Evolutionary conservation across 495 filamentous ascomycete species (phyloP).

Genomic region (Penicillium paradoxum): DNA sequence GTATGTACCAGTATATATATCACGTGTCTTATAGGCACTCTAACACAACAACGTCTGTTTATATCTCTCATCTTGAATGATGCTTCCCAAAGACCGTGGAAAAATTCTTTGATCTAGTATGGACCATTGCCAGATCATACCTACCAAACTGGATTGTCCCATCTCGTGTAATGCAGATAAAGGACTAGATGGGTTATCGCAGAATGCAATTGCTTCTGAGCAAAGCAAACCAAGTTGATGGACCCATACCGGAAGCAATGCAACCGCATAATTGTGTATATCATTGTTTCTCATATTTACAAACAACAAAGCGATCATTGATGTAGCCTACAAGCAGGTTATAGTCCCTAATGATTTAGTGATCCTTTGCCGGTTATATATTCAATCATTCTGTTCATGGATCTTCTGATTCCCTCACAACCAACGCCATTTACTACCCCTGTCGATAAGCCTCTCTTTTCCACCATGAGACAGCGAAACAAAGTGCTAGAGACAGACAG

Average conservation of each 20-base stretch:
- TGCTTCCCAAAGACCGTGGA: neutral
- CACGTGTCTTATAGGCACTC: neutral
- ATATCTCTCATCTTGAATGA: neutral
- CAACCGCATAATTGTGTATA: neutral
- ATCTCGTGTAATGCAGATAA: neutral
- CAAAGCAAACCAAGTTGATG: neutral
- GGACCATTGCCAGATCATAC: too few species aligned
- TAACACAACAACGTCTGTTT: neutral
- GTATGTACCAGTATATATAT: neutral
- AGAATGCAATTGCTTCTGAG: neutral
- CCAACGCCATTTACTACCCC: neutral
- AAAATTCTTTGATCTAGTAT: too few species aligned
- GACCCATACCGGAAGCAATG: neutral
- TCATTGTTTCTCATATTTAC: neutral
- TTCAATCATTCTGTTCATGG: neutral
- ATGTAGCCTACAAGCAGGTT: neutral
- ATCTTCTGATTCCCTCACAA: neutral
- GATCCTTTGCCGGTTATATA: neutral
- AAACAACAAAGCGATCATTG: neutral
- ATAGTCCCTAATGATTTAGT: neutral
- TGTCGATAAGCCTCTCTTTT: neutral
- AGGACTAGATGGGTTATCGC: neutral
- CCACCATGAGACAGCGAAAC: slow-evolving; percentile 29
- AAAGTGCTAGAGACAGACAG: slow-evolving; percentile 47
- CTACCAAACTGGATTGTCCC: neutral